Evolutionary conservation across 768 basidiomycete genomes (phyloP).

Genomic region (Leccinum olivaceopallidum): DNA sequence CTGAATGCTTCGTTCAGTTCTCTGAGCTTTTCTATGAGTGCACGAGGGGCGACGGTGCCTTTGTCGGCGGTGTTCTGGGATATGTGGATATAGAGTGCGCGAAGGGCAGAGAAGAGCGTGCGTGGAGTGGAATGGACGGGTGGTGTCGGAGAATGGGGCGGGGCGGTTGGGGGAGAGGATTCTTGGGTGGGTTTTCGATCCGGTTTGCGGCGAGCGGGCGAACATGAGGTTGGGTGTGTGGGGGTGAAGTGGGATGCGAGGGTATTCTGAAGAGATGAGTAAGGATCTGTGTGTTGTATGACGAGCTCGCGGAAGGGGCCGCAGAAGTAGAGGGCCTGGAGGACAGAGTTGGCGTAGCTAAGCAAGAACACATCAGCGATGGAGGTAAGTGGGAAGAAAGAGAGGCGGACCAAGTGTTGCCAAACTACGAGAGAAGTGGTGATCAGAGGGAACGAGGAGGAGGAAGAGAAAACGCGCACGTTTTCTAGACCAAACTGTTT

Average conservation of each 20-base stretch:
- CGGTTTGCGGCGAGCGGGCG: constrained; percentile 51
- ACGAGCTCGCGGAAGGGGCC: constrained; percentile 90
- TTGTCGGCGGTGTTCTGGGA: constrained; percentile 74
- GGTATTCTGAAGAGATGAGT: constrained; percentile 39
- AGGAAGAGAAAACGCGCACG: constrained; percentile 50
- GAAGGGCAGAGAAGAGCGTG: constrained; percentile 88
- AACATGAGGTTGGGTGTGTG: constrained; percentile 27
- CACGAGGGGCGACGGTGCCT: constrained; percentile 86
- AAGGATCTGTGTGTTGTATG: constrained; percentile 62
- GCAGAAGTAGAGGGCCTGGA: constrained; percentile 97
- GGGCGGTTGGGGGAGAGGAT: constrained; percentile 26
- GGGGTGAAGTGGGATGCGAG: constrained; percentile 24
- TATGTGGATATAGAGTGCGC: constrained; percentile 86
- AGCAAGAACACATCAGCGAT: constrained; percentile 20
- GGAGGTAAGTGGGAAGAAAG: constrained; percentile 4
- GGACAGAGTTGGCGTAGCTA: constrained; percentile 98
- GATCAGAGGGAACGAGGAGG: constrained; percentile 11
- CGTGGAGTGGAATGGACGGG: constrained; percentile 62
- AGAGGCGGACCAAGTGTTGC: constrained; percentile 83
- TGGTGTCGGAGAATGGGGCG: constrained; percentile 34
- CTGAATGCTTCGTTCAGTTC: constrained; percentile 91
- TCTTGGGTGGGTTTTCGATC: constrained; percentile 52
- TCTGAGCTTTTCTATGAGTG: constrained; percentile 92
- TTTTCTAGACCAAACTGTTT: constrained; percentile 98
- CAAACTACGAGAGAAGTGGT: constrained; percentile 60